Percentiles rank a stretch among this genome's conserved stretches.
Conservation (phyloP, 1,284 basidiomycete genomes). For the Leccinum huronense region DNA sequence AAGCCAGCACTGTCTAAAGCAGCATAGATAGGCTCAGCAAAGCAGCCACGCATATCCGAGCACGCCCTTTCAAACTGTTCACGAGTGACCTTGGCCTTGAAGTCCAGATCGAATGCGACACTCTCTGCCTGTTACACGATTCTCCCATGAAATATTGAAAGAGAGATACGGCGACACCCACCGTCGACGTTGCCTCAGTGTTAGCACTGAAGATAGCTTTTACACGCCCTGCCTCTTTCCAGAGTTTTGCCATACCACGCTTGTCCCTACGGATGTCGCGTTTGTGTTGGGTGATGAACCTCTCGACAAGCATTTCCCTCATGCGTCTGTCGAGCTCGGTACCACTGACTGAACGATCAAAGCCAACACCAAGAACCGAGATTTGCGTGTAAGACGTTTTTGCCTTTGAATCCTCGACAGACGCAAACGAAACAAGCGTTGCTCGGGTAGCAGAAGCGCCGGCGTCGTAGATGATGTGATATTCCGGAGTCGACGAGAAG, state of each 20-base stretch:
- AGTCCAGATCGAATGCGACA: constrained; percentile 88
- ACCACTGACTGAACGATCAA: constrained; percentile 77
- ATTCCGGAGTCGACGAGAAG: constrained; percentile 74
- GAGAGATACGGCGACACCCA: constrained; percentile 39
- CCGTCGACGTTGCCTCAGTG: constrained; percentile 68
- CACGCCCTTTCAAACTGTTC: constrained; percentile 75
- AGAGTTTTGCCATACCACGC: constrained; percentile 88
- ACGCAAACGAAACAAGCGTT: constrained; percentile 80
- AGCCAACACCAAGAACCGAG: constrained; percentile 76
- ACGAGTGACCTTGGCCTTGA: constrained; percentile 75
- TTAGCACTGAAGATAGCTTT: constrained; percentile 96
- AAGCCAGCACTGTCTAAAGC: constrained; percentile 73
- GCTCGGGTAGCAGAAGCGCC: constrained; percentile 88
- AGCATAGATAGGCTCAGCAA: constrained; percentile 73
- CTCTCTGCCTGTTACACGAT: constrained; percentile 71
- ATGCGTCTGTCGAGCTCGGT: constrained; percentile 82
- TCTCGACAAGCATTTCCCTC: constrained; percentile 76
- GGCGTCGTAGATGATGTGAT: constrained; percentile 93
- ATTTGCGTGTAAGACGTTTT: constrained; percentile 66
- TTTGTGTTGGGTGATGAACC: constrained; percentile 71
- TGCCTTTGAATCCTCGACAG: constrained; percentile 50
- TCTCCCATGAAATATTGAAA: constrained; percentile 7
- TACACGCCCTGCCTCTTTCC: constrained; percentile 90
- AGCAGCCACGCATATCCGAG: constrained; percentile 60
- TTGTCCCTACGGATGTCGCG: constrained; percentile 70